Base-by-base conservation (phyloP, 2,329 filamentous ascomycete species). In the Pseudocercospora eumusae region DNA sequence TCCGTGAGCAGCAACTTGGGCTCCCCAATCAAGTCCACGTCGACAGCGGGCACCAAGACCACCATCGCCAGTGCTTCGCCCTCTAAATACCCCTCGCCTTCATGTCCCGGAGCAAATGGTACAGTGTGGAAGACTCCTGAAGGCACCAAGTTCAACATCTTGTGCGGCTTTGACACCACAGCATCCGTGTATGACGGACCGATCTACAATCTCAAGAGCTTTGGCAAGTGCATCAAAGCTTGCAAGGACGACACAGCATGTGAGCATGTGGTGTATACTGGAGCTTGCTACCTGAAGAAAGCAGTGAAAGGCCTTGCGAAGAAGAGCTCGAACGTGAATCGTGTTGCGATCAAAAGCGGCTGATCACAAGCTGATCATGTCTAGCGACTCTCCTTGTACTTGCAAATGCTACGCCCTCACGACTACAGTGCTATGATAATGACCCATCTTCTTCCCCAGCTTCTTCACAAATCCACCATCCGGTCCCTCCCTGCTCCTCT, bases 121-220 rank as follows among this genome's bases (percentile, higher is more conserved):
- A 57, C 55, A 5, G 21, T 45, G 6, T 57, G 36, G 55, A 28
- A 44, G 21, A 57, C 55, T 11, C 42, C 42, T n/a, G 40, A 47
- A 23, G 44, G 44, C 21, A 57, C 36, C 36, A 47, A 57, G 15
- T 57, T 57, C 55, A 15, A 28, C 2, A 21, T 57, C 11, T 25
- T 57, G 20, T 57, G 55, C 23, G 55, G 55, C 21, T 57, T 47
- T 23, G 55, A 57, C 28, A 57, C 55, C 7, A 57, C 42, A n/a
- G 23, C 55, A 47, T 9, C 11, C 31, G 25, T 31, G 15, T 57
- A 57, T 31, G 13, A 15, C 13, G 25, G 23, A 18, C 55, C 55
- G 0, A 57, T 57, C 25, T 57, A 47, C 25, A 27, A 57, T 18
- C 55, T 57, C 8, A 13, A 31, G 18, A 57, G 25, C 42, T 57